Evolutionary conservation across 139 green algal genomes (phyloP).

Genomic region (Coelastrella sp.): DNA sequence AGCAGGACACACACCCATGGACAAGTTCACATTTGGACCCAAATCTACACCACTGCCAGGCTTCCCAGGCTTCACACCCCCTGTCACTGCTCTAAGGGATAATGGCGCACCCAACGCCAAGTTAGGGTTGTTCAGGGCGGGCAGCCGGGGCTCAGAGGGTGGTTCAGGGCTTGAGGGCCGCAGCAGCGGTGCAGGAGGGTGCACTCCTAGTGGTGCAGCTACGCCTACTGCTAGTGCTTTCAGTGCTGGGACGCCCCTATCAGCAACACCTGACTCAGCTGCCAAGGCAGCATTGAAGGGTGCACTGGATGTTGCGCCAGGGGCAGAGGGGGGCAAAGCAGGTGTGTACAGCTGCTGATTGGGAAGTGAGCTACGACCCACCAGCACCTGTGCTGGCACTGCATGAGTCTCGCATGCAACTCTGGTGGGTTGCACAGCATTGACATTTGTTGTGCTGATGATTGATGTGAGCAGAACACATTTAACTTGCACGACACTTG

Average conservation of each 20-base stretch:
- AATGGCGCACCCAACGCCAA: constrained; percentile 4
- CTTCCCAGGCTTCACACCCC: constrained; percentile 44
- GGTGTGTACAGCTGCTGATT: background rate
- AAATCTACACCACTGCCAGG: constrained; percentile 26
- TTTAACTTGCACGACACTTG: no score
- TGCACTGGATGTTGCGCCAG: constrained; percentile 27
- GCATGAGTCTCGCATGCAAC: no score
- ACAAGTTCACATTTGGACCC: constrained; percentile 17
- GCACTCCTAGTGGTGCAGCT: background rate
- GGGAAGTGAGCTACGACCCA: background rate
- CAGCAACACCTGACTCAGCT: constrained; percentile 4
- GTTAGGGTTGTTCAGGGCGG: constrained; percentile 16
- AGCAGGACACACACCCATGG: constrained; percentile 38
- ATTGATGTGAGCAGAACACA: no score
- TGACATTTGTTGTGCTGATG: no score
- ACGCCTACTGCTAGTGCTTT: background rate
- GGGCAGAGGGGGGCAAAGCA: constrained; percentile 10
- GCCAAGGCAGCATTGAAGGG: constrained; percentile 29
- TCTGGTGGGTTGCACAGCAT: no score
- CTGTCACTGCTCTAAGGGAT: background rate
- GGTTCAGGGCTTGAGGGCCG: background rate
- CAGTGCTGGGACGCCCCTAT: background rate
- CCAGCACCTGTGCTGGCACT: no score
- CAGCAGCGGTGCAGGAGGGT: no score
- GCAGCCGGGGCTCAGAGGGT: background rate